Conservation (phyloP, 2,329 filamentous ascomycete genomes). For the Aspergillus sp. region DNA sequence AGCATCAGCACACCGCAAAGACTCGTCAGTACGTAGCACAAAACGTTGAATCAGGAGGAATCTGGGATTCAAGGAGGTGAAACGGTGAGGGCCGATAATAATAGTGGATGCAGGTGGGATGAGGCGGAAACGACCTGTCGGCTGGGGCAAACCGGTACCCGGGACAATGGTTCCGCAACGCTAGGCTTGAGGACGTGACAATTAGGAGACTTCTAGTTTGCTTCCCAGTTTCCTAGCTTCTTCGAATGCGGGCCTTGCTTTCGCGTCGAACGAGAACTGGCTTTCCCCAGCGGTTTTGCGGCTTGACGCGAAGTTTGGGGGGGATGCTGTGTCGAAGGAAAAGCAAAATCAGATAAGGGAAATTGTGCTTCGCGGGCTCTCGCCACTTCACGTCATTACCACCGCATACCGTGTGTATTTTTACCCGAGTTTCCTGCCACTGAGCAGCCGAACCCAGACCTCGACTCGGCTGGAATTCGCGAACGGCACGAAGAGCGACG, state of each 20-base stretch:
- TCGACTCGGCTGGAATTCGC: neutral
- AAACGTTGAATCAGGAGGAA: conserved; percentile 4
- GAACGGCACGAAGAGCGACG: neutral
- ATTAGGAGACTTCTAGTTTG: conserved; percentile 3
- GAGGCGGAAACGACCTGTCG: conserved; percentile 17
- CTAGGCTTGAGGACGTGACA: conserved; percentile 17
- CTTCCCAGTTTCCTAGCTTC: neutral
- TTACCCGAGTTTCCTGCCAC: conserved; percentile 6
- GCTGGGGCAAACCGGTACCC: conserved; percentile 23
- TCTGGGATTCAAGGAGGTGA: conserved; percentile 3
- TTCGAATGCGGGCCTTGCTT: neutral
- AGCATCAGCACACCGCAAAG: conserved; percentile 1
- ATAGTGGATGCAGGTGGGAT: conserved; percentile 16
- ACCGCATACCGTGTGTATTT: conserved; percentile 14
- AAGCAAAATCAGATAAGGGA: conserved; percentile 17
- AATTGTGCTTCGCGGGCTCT: neutral
- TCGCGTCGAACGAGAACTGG: neutral
- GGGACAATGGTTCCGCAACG: conserved; percentile 22
- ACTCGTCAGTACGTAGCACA: neutral
- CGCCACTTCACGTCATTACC: conserved; percentile 17
- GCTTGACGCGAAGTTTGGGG: neutral
- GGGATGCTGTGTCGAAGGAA: neutral
- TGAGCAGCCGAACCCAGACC: neutral
- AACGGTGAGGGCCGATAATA: neutral
- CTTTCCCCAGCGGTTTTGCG: neutral